A percentile compares a stretch with the other conserved stretches of the same genome.
phyloP scores from a whole-genome alignment of 2,329 filamentous ascomycete species.

The Fonsecaea pugnacius region DNA sequence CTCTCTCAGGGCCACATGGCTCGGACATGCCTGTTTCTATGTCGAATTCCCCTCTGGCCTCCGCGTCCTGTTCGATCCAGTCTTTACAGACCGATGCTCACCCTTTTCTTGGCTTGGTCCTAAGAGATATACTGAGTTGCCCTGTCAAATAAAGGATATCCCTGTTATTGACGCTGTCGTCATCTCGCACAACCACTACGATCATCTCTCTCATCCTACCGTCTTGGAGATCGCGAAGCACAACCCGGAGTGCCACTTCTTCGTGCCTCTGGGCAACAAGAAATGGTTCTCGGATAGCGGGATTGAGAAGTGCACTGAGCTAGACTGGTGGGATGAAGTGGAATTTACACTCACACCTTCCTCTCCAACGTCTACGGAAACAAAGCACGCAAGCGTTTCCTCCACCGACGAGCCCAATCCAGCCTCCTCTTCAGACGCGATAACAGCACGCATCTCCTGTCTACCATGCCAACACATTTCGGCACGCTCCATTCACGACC shows the following conservation, averaged over 20 bases:
- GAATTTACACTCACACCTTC: slow-evolving; percentile 66
- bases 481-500: slow-evolving; percentile 70
- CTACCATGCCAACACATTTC: slow-evolving; percentile 84
- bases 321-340: slow-evolving; percentile 93
- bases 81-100: slow-evolving; percentile 85
- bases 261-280: slow-evolving; percentile 81
- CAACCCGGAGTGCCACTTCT: slow-evolving; percentile 82
- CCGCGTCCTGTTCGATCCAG: slow-evolving; percentile 88
- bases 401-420: slow-evolving; percentile 37
- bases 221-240: slow-evolving; percentile 70
- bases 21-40: slow-evolving; percentile 92
- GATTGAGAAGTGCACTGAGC: slow-evolving; percentile 77
- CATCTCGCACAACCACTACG: slow-evolving; percentile 91
- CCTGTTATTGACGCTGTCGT: slow-evolving; percentile 64
- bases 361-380: slow-evolving; percentile 33
- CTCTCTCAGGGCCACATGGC: slow-evolving; percentile 83
- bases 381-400: slow-evolving; percentile 40
- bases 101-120: slow-evolving; percentile 72
- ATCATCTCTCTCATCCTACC: slow-evolving; percentile 80
- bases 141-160: slow-evolving; percentile 77
- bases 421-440: slow-evolving; percentile 46
- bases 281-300: slow-evolving; percentile 76
- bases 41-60: slow-evolving; percentile 86
- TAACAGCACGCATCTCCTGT: slow-evolving; percentile 74
- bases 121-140: slow-evolving; percentile 75